phyloP scores from a whole-genome alignment of 2,329 filamentous ascomycete species.

The Trichophaea hybrida region DNA sequence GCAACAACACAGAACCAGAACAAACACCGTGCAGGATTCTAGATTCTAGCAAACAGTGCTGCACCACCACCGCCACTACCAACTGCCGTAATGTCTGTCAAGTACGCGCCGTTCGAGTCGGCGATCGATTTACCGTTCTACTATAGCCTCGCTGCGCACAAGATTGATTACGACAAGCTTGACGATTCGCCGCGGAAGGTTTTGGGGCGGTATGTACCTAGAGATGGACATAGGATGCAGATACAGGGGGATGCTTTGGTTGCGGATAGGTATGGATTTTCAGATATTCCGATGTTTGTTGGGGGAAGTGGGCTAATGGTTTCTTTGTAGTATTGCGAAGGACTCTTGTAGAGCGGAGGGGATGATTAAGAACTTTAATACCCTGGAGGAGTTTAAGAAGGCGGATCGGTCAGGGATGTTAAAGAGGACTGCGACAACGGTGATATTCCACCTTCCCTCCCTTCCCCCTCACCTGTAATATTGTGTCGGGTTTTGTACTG shows the following conservation, averaged over 20 bases:
- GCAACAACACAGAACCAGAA: neutral
- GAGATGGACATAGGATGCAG: slow-evolving; percentile 75
- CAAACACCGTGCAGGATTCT: neutral
- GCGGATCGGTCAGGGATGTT: slow-evolving; percentile 67
- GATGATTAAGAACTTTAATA: slow-evolving; percentile 91
- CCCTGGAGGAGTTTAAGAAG: slow-evolving; percentile 79
- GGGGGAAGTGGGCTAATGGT: neutral
- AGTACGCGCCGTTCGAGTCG: slow-evolving; percentile 81
- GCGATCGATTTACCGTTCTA: slow-evolving; percentile 96
- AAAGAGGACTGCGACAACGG: slow-evolving; percentile 59
- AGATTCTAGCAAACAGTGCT: neutral
- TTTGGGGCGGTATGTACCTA: slow-evolving; percentile 78
- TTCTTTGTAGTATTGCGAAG: slow-evolving; percentile 17
- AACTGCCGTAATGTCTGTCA: slow-evolving; percentile 34
- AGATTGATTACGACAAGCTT: slow-evolving; percentile 94
- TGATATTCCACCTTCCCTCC: neutral
- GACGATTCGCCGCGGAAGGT: slow-evolving; percentile 82
- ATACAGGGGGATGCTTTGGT: slow-evolving; percentile 76
- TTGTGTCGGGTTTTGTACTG: neutral
- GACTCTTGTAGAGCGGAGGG: slow-evolving; percentile 57
- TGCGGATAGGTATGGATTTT: slow-evolving; percentile 53
- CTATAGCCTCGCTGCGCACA: slow-evolving; percentile 74
- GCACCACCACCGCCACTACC: neutral
- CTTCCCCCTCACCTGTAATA: no score
- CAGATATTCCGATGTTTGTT: neutral